A percentile compares a stretch with the other conserved stretches of the same genome.
phyloP scores from a whole-genome alignment of 805 yeast species.

The Candida sphagnicola region DNA sequence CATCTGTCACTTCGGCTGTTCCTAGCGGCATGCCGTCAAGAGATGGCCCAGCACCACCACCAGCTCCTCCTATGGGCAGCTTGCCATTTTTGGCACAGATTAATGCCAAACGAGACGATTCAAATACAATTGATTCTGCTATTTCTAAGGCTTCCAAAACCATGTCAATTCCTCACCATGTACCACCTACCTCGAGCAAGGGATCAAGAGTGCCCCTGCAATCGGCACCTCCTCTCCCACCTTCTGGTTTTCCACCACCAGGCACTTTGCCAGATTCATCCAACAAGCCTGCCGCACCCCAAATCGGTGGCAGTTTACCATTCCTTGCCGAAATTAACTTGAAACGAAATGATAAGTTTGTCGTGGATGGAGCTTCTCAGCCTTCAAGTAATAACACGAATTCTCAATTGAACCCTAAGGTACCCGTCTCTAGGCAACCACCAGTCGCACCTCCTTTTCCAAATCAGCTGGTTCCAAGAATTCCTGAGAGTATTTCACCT shows the following conservation, averaged over 20 bases:
- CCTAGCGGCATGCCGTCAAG: neutral
- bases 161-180: slow-evolving; percentile 11
- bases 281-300: slow-evolving; percentile 10
- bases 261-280: slow-evolving; percentile 2
- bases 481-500: slow-evolving; percentile 14
- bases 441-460: slow-evolving; percentile 15
- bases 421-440: slow-evolving; percentile 10
- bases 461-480: too few relatives aligned
- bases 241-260: slow-evolving; percentile 9
- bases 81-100: slow-evolving; percentile 59
- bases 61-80: slow-evolving; percentile 30
- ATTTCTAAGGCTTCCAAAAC: slow-evolving; percentile 4
- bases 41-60: slow-evolving; percentile 11
- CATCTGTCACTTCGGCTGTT: slow-evolving; percentile 4
- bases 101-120: slow-evolving; percentile 50
- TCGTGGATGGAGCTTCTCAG: slow-evolving; percentile 29
- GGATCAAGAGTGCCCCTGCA: too few relatives aligned
- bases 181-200: slow-evolving; percentile 6
- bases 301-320: slow-evolving; percentile 45
- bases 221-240: slow-evolving; percentile 6
- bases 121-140: slow-evolving; percentile 43
- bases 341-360: slow-evolving; percentile 48
- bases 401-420: slow-evolving; percentile 5
- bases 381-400: slow-evolving; percentile 16
- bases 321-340: slow-evolving; percentile 57